Evolutionary conservation across 2,329 filamentous ascomycete species (phyloP).

Genomic region (Ophiostoma ulmi): DNA sequence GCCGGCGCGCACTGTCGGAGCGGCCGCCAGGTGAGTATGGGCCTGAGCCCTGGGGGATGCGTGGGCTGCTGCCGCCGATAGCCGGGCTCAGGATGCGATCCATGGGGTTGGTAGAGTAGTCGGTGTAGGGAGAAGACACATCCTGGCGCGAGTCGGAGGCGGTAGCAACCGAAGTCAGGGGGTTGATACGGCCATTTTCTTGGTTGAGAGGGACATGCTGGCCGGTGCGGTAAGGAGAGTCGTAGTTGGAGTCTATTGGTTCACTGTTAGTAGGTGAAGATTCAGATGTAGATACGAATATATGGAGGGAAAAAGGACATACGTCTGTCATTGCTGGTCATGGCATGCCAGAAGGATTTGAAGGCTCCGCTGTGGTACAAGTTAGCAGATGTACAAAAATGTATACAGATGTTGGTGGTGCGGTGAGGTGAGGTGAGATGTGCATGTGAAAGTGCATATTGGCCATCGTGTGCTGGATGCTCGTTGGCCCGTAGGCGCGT

Average conservation of each 20-base stretch:
- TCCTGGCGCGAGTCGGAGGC: constrained; percentile 85
- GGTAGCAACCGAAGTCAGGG: constrained; percentile 82
- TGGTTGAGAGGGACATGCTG: constrained; percentile 77
- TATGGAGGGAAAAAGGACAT: constrained; percentile 34
- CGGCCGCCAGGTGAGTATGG: constrained; percentile 89
- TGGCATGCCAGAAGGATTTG: constrained; percentile 92
- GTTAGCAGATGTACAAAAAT: constrained; percentile 33
- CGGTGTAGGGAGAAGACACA: constrained; percentile 70
- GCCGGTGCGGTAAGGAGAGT: constrained; percentile 88
- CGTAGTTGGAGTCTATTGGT: constrained; percentile 73
- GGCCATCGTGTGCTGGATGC: constrained; percentile 1
- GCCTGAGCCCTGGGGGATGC: constrained; percentile 9
- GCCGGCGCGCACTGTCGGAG: constrained; percentile 64
- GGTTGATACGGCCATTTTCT: constrained; percentile 61
- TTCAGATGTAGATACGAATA: not conserved
- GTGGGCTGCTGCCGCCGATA: constrained; percentile 16
- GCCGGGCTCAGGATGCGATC: constrained; percentile 21
- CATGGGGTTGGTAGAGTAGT: constrained; percentile 51
- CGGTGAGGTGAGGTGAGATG: not conserved
- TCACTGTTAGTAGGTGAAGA: not conserved
- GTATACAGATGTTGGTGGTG: not conserved
- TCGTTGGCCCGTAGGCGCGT: not conserved
- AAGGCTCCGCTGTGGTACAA: constrained; percentile 47
- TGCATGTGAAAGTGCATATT: not conserved
- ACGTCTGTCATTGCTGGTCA: constrained; percentile 67